Percentiles rank a stretch among this genome's conserved stretches.
Evolutionary conservation across 495 filamentous ascomycete species (phyloP).

Genomic region (Tuber borchii): DNA sequence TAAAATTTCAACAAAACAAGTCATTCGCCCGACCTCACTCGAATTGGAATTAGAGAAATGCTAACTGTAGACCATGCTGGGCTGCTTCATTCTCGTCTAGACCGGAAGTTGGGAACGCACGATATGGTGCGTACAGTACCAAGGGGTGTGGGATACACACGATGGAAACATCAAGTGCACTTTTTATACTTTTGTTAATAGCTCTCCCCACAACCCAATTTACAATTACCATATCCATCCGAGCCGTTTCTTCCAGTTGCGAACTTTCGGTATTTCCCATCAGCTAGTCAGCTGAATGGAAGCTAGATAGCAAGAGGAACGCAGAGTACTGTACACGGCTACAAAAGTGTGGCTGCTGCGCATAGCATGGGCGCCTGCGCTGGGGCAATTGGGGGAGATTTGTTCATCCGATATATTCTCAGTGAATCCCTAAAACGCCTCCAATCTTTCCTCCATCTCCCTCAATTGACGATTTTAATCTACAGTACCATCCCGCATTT

Average conservation of each 20-base stretch:
- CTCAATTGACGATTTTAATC: background rate
- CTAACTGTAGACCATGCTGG: background rate
- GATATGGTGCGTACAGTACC: background rate
- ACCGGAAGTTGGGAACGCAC: background rate
- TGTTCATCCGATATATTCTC: slow-evolving; percentile 5
- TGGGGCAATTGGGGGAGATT: background rate
- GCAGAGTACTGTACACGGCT: background rate
- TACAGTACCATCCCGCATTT: background rate
- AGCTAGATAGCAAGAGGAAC: background rate
- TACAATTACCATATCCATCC: background rate
- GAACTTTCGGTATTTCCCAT: background rate
- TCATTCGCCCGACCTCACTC: background rate
- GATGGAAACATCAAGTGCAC: background rate
- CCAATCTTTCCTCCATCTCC: background rate
- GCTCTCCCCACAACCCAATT: background rate
- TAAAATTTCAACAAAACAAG: background rate
- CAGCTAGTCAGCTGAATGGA: background rate
- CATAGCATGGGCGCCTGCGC: background rate
- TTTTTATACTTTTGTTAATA: background rate
- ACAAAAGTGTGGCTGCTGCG: background rate
- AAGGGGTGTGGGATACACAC: background rate
- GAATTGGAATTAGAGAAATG: background rate
- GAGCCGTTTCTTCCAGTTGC: background rate
- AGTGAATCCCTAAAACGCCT: slow-evolving; percentile 1
- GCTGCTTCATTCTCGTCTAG: background rate